Percentiles rank a stretch among this genome's conserved stretches.
Conservation (phyloP, 2,329 filamentous ascomycete genomes). For the Cladophialophora yegresii region DNA sequence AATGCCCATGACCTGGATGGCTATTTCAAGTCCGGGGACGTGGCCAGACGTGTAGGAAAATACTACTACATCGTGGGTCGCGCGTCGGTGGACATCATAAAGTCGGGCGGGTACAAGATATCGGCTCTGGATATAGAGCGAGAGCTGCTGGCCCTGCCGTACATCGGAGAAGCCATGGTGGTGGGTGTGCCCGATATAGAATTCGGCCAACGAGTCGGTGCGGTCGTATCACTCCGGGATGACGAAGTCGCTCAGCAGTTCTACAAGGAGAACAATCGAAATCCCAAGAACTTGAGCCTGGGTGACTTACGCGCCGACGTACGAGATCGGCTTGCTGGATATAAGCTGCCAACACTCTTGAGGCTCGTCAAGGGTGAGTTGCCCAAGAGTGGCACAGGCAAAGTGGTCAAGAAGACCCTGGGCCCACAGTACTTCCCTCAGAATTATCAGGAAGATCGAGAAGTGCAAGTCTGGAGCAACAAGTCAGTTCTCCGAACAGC, state of each 20-base stretch:
- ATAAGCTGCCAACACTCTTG: constrained; percentile 54
- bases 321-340: constrained; percentile 48
- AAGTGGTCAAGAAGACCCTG: constrained; percentile 55
- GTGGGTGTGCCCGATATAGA: constrained; percentile 54
- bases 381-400: constrained; percentile 53
- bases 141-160: constrained; percentile 50
- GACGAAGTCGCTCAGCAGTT: constrained; percentile 33
- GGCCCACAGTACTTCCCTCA: constrained; percentile 46
- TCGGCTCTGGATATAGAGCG: constrained; percentile 55
- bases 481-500: constrained; percentile 15
- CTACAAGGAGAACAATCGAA: constrained; percentile 28
- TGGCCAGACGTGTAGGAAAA: constrained; percentile 36
- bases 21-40: constrained; percentile 49
- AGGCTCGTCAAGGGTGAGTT: constrained; percentile 50
- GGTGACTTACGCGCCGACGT: constrained; percentile 49
- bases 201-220: constrained; percentile 53
- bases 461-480: constrained; percentile 40
- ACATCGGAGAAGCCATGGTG: constrained; percentile 53
- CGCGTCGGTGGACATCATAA: constrained; percentile 54
- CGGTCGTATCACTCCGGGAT: constrained; percentile 42
- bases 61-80: constrained; percentile 53
- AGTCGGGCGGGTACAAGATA: constrained; percentile 56
- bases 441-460: constrained; percentile 37
- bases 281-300: constrained; percentile 41
- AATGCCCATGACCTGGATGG: constrained; percentile 40